phyloP scores from a whole-genome alignment of 805 yeast species.

The Suhomyces pyralidae region DNA sequence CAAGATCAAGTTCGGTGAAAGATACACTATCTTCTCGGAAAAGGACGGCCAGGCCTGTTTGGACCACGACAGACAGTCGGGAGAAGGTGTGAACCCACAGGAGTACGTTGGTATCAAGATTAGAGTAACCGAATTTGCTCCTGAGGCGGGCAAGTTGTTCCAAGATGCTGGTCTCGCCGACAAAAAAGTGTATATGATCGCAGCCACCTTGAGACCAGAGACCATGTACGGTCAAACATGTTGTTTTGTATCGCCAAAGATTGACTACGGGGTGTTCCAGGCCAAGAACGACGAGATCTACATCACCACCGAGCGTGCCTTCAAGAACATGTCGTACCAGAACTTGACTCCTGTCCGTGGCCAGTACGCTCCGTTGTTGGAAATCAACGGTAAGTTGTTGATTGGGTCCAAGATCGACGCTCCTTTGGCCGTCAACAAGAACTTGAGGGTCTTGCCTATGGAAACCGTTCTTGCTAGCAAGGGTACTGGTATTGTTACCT shows the following conservation, averaged over 20 bases:
- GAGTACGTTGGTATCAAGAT: slow-evolving; percentile 95
- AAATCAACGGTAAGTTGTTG: slow-evolving; percentile 66
- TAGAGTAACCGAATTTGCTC: slow-evolving; percentile 57
- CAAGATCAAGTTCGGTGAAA: slow-evolving; percentile 95
- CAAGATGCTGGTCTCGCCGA: slow-evolving; percentile 44
- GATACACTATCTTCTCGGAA: slow-evolving; percentile 95
- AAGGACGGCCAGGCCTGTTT: slow-evolving; percentile 99
- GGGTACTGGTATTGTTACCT: slow-evolving; percentile 99
- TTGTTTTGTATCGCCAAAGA: slow-evolving; percentile 95
- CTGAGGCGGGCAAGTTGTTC: slow-evolving; percentile 53
- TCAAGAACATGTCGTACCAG: slow-evolving; percentile 96
- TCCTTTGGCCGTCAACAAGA: slow-evolving; percentile 68
- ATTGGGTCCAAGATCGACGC: slow-evolving; percentile 87
- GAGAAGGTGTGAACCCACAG: slow-evolving; percentile 96
- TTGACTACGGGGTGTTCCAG: slow-evolving; percentile 85
- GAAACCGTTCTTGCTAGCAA: slow-evolving; percentile 91
- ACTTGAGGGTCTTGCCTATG: slow-evolving; percentile 90
- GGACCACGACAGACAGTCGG: slow-evolving; percentile 97
- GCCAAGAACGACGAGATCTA: slow-evolving; percentile 69
- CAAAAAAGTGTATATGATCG: slow-evolving; percentile 79
- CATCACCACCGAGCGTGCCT: slow-evolving; percentile 91
- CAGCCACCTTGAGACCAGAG: slow-evolving; percentile 97
- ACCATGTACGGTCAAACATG: slow-evolving; percentile 99
- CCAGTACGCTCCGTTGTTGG: slow-evolving; percentile 54
- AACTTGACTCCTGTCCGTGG: slow-evolving; percentile 90